Base-by-base conservation (phyloP, 179 eudicot genomes). In the Silene noctiflora region DNA sequence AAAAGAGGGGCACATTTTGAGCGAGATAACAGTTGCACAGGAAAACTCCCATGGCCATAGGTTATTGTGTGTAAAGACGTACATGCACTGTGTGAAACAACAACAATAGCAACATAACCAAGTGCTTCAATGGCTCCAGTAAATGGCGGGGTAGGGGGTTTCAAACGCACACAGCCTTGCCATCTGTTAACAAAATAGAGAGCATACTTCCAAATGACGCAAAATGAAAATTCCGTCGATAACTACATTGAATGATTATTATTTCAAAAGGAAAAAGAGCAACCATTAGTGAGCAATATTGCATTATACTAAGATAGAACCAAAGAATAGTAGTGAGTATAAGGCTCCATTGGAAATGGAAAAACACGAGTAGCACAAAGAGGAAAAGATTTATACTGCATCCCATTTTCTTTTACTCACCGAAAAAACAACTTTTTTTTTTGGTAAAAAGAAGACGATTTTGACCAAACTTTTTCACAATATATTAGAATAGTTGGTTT, bases 1-100 rank as follows among this genome's bases (percentile, higher is more conserved):
- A 83, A 22, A 75, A 2, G 69, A n/a, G 62, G 56, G 62, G 74
- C 24, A 29, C 42, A 73, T 22, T 44, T 13, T 17, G 19, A 42
- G 13, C 22, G 24, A 58, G 19, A 65, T 39, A 22, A 44, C 51
- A 21, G 33, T 24, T 22, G 20, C 25, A 35, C 8, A 42, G 27
- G 10, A 9, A 35, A 8, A 67, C n/a, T 67, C 19, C 24, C 25
- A 33, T 19, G 21, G 9, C 25, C 66, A 62, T 62, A 62, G 29
- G 17, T 62, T 22, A 10, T 13, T 12, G 19, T 51, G 58, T 51
- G 58, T 24, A 24, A 20, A 9, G 6, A 44, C n/a, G 27, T 16
- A 46, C 42, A 25, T 71, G 39, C 21, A 21, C 19, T 70, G 69
- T 33, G 24, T 16, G 58, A 51, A 51, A 51, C 58, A 51, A 12